Evolutionary conservation across 371 early-diverging fungal genomes (phyloP).

Genomic region (Mucor circinelloides): DNA sequence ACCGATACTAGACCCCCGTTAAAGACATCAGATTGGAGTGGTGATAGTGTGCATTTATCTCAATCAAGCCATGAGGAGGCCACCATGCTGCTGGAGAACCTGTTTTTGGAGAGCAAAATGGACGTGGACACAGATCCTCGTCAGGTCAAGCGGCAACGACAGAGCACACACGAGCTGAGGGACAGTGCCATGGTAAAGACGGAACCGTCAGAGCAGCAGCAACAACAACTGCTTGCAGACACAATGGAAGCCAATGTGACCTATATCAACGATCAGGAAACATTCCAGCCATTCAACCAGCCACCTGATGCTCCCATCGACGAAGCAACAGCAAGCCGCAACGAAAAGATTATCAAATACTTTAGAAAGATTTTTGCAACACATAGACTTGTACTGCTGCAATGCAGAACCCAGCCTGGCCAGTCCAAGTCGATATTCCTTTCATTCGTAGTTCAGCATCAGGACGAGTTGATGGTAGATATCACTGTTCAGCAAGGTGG

Average conservation of each 20-base stretch:
- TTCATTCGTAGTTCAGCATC: constrained; percentile 2
- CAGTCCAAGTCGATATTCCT: constrained; percentile 11
- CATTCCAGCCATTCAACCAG: not conserved
- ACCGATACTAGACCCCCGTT: not conserved
- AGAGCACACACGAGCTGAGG: not conserved
- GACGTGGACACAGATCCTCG: not conserved
- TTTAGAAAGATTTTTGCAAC: not conserved
- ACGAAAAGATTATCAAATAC: not conserved
- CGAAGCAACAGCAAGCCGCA: not conserved
- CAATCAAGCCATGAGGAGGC: not conserved
- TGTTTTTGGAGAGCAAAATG: not conserved
- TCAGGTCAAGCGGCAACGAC: not conserved
- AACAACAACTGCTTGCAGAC: not conserved
- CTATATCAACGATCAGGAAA: no score
- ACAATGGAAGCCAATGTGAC: not conserved
- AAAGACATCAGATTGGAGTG: not conserved
- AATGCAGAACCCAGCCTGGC: not conserved
- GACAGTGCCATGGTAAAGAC: no score
- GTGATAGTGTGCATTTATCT: not conserved
- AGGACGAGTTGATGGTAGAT: not conserved
- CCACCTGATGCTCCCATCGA: not conserved
- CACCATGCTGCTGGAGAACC: not conserved
- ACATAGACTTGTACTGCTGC: not conserved
- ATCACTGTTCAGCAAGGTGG: not conserved
- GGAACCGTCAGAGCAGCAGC: no score